Evolutionary conservation across 164 flowering plant species (phyloP), one percentile per base, ranked within the genome.

Genomic region (Euptelea pleiosperma): DNA sequence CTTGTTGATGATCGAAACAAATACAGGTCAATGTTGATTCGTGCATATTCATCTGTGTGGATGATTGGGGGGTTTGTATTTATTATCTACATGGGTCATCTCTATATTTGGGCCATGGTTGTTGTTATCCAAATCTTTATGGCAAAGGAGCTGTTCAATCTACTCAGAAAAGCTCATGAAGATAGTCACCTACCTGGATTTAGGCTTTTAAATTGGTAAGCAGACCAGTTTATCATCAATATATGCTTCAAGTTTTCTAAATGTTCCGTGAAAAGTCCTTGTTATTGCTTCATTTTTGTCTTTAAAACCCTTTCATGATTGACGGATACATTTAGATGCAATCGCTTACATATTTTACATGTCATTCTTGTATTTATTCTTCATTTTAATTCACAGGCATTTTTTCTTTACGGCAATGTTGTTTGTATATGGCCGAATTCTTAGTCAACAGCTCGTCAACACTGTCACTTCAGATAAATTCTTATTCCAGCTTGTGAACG

Each of bases 321-420:
- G 34, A 18, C 2, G 2, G 24, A 29, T 43, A 47, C 41, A 3
- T 57, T 31, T 8, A 45, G 18, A 30, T 44, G 7, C 14, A 18
- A 31, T 31, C 22, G 11, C 16, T 57, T 19, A 47, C 30, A 22
- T 55, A 35, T 35, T 8, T 37, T 16, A 14, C 31, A 15, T 60
- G 35, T 40, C 35, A 36, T 30, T 43, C 40, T 44, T 43, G 26
- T 29, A 37, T 48, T 50, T 58, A 11, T 53, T 21, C 22, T 51
- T 6, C 9, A 4, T 42, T 56, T 63, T 35, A 69, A 21, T 52
- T 42, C 40, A 12, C 82, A 92, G 98, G 98, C 89, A 92, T 76
- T 92, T 92, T 57, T 92, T 92, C 86, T 89, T 92, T 88, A 87
- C 96, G 0, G 95, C 91, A n/a, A 76, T 92, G 96, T 69, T 92